Conservation (phyloP, 2,329 filamentous ascomycete species). For the Talaromyces pinophilus region DNA sequence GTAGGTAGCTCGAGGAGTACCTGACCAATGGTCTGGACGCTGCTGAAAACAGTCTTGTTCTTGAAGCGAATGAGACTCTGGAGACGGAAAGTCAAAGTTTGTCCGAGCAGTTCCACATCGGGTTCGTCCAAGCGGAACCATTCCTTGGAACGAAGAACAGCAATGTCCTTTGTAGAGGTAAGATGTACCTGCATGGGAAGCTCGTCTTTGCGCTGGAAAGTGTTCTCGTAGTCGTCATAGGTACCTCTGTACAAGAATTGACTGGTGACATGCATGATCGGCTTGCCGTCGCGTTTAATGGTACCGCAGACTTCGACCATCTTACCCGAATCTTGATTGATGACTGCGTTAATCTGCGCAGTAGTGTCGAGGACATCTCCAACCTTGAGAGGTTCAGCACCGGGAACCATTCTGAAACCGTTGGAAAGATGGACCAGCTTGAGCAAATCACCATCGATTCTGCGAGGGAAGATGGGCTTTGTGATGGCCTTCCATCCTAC, state of each 20-base stretch:
- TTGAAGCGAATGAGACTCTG: constrained; percentile 91
- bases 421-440: constrained; percentile 97
- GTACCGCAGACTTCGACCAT: constrained; percentile 99
- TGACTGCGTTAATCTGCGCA: constrained; percentile 93
- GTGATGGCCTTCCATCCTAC: constrained; percentile 99
- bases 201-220: constrained; percentile 96
- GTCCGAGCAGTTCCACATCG: constrained; percentile 82
- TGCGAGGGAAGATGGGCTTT: constrained; percentile 96
- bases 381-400: constrained; percentile 91
- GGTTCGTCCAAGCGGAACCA: constrained; percentile 90
- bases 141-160: constrained; percentile 91
- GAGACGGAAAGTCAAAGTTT: constrained; percentile 94
- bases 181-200: constrained; percentile 93
- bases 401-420: constrained; percentile 96
- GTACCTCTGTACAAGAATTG: constrained; percentile 95
- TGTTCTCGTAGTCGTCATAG: constrained; percentile 95
- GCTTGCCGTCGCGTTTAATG: constrained; percentile 76
- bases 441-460: constrained; percentile 91
- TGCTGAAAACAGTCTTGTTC: constrained; percentile 89
- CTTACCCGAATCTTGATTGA: constrained; percentile 98
- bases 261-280: constrained; percentile 97
- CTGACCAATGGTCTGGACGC: constrained; percentile 86
- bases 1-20: constrained; percentile 92
- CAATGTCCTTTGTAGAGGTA: constrained; percentile 83
- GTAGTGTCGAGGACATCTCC: constrained; percentile 90